A percentile compares a stretch with the other conserved stretches of the same genome.
Conservation (phyloP, 176 grass and related monocot genomes). For the Bolboschoenus planiculmis region DNA sequence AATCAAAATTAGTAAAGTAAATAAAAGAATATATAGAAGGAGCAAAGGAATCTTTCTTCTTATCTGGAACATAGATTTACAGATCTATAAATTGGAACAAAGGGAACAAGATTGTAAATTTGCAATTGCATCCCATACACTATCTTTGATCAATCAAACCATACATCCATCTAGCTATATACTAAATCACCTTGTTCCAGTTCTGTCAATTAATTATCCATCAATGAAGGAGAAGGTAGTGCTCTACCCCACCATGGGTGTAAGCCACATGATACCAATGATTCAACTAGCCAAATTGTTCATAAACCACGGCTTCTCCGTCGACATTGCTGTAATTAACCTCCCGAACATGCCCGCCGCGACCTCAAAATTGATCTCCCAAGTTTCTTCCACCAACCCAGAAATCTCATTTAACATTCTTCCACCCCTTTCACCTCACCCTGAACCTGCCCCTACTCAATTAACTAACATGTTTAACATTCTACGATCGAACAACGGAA, state of each 20-base stretch:
- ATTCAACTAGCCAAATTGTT: slow-evolving; percentile 55
- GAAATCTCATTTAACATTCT: slow-evolving; percentile 38
- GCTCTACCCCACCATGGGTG: slow-evolving; percentile 32
- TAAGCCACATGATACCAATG: slow-evolving; percentile 60
- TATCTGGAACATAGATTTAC: not conserved
- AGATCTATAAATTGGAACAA: not conserved
- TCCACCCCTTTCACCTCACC: slow-evolving; percentile 12
- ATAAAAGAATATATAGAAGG: not conserved
- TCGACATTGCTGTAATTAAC: slow-evolving; percentile 31
- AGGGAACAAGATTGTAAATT: not conserved
- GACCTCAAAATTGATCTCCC: not conserved
- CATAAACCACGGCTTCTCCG: slow-evolving; percentile 21
- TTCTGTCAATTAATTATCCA: not conserved
- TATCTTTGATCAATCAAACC: no score
- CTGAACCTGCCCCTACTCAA: slow-evolving; percentile 3
- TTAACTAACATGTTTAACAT: slow-evolving; percentile 24
- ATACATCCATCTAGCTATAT: no score
- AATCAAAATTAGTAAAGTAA: not conserved
- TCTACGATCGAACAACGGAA: slow-evolving; percentile 19
- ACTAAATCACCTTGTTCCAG: no score
- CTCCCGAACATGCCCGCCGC: slow-evolving; percentile 13
- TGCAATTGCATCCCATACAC: no score
- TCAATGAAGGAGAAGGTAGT: slow-evolving; percentile 28
- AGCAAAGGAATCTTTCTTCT: not conserved
- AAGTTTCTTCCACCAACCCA: slow-evolving; percentile 24